Evolutionary conservation across 495 filamentous ascomycete species (phyloP), one percentile per base, ranked within the genome.

Genomic region (Penicillium goetzii): DNA sequence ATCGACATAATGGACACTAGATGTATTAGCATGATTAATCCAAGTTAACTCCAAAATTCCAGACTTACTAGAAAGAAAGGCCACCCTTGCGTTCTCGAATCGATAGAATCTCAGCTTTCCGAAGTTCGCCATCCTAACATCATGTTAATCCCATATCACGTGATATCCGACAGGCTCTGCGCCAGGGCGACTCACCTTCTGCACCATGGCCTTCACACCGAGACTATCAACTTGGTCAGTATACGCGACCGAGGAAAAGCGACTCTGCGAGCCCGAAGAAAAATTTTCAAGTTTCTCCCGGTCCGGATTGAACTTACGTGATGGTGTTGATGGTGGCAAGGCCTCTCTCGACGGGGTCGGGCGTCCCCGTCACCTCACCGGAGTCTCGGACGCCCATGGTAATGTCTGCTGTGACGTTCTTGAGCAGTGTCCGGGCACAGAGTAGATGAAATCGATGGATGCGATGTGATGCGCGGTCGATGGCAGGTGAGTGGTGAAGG

Each of bases 61-160:
- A 41, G 8, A 72, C 80, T 56, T 79, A 85, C 84, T 97, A 97
- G 72, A 92, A 97, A 58, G 90, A 88, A 53, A 89, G 88, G 5
- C 90, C 87, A 65, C 90, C 92, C 68, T 95, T 94, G 9, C 90
- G 88, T 54, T 90, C 90, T 68, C 88, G 85, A 47, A 97, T 94
- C 28, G 90, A 92, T 14, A 99, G 77, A 60, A 99, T 97, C 75
- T 97, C 95, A 56, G 95, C 95, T 78, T 92, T 92, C 56, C 95
- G 88, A 58, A 89, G 81, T 73, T 93, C 88, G 51, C 92, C 92
- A 76, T 96, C 91, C 89, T 92, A 67, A 4, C 61, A 34, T 28
- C 51, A 56, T 49, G 61, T 69, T 30, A 68, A 64, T 65, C 67
- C 58, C 32, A 68, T 58, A 55, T 81, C 79, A 81, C 77, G 79